phyloP scores from a whole-genome alignment of 2,329 filamentous ascomycete species.

The Sporothrix protearum region DNA sequence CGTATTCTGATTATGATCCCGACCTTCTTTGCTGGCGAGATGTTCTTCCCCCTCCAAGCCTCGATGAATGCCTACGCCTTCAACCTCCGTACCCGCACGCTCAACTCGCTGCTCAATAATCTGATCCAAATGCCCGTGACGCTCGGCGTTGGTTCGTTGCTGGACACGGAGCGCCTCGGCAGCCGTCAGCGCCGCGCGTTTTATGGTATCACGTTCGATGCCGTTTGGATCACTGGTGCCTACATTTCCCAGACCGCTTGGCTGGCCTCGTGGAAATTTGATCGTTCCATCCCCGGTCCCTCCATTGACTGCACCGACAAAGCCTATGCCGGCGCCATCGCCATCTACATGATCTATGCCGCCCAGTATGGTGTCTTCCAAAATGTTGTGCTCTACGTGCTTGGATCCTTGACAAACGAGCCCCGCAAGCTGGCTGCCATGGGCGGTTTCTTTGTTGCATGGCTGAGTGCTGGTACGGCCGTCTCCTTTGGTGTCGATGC shows the following conservation, averaged over 20 bases:
- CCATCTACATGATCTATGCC: constrained; percentile 17
- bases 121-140: constrained; percentile 34
- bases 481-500: constrained; percentile 22
- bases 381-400: constrained; percentile 33
- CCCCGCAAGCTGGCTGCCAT: constrained; percentile 25
- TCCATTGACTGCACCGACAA: constrained; percentile 13
- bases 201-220: constrained; percentile 14
- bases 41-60: constrained; percentile 36
- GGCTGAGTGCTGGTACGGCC: constrained; percentile 16
- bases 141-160: background rate
- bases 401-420: constrained; percentile 33
- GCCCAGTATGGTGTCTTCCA: constrained; percentile 31
- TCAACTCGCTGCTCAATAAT: constrained; percentile 35
- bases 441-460: constrained; percentile 12
- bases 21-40: constrained; percentile 32
- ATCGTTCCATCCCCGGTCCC: constrained; percentile 28
- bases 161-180: constrained; percentile 16
- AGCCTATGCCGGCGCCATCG: constrained; percentile 15
- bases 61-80: constrained; percentile 32
- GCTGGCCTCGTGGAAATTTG: constrained; percentile 26
- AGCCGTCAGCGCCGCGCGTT: constrained; percentile 4
- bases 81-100: constrained; percentile 23
- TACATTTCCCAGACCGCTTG: constrained; percentile 30
- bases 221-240: constrained; percentile 33
- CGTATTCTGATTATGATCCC: constrained; percentile 32